These are phyloP conservation scores for Rhododendron mucronatum DNA, from an alignment of 148 eudicot genomes.

Conservation along the genomic window DNA sequence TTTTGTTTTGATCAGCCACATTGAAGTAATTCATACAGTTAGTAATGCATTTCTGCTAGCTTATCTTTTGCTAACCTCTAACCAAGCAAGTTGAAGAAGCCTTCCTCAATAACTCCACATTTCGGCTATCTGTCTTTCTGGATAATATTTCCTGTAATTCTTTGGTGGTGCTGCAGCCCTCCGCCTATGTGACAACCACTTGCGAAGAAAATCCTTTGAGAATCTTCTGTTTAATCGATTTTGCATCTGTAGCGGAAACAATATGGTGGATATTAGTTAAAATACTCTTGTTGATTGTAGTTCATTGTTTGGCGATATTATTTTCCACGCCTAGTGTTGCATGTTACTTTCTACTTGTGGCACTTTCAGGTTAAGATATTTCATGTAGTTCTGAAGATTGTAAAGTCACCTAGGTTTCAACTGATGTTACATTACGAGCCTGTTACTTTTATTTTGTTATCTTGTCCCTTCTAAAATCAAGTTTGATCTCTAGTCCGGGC, in stretches of 20 bases:
- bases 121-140: neutral
- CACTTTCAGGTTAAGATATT: neutral
- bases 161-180: neutral
- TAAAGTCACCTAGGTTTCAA: neutral
- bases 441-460: neutral
- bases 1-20: neutral
- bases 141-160: neutral
- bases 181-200: neutral
- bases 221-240: neutral
- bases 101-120: neutral
- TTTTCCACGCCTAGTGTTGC: neutral
- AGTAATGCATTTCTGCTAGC: neutral
- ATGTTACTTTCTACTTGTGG: neutral
- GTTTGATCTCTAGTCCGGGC: neutral
- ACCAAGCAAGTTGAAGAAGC: conserved; percentile 1
- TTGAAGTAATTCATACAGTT: neutral
- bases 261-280: neutral
- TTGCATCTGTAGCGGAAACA: neutral
- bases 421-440: neutral
- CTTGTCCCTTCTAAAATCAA: neutral
- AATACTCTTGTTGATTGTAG: neutral
- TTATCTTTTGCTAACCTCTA: neutral
- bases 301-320: neutral
- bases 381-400: neutral
- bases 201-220: neutral